Conservation (phyloP, 306 rosid genomes). For the Comarum palustre region DNA sequence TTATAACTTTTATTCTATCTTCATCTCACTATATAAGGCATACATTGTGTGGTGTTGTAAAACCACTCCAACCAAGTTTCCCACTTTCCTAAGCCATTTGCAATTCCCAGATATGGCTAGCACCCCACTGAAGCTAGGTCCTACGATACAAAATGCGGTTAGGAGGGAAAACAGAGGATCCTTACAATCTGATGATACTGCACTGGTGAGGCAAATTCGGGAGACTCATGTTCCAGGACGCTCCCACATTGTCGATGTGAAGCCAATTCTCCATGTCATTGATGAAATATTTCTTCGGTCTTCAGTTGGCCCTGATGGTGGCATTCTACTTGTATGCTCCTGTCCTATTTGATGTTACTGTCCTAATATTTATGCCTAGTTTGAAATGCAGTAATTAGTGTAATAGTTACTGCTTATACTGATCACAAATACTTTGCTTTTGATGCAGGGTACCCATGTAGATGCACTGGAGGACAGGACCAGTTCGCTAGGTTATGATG, state of each 20-base stretch:
- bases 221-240: slow-evolving; percentile 62
- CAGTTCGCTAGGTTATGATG: slow-evolving; percentile 40
- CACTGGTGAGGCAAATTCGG: slow-evolving; percentile 62
- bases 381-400: neutral
- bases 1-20: slow-evolving; percentile 54
- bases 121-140: neutral
- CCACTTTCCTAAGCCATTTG: slow-evolving; percentile 1
- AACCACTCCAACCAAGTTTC: slow-evolving; percentile 23
- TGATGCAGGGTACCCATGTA: slow-evolving; percentile 46
- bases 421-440: slow-evolving; percentile 4
- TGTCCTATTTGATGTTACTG: neutral
- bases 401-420: slow-evolving; percentile 6
- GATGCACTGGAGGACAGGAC: slow-evolving; percentile 42
- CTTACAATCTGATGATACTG: slow-evolving; percentile 58
- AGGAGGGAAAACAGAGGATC: slow-evolving; percentile 47
- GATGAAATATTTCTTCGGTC: slow-evolving; percentile 52
- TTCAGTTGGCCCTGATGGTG: slow-evolving; percentile 41
- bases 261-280: slow-evolving; percentile 46
- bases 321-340: slow-evolving; percentile 31
- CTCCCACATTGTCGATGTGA: slow-evolving; percentile 58
- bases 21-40: slow-evolving; percentile 37
- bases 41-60: slow-evolving; percentile 11
- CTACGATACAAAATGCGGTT: slow-evolving; percentile 19
- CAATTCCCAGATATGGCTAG: slow-evolving; percentile 37
- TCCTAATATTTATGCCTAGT: neutral